phyloP scores from a whole-genome alignment of 1,139 yeast genomes.

The Pichia terricola region DNA sequence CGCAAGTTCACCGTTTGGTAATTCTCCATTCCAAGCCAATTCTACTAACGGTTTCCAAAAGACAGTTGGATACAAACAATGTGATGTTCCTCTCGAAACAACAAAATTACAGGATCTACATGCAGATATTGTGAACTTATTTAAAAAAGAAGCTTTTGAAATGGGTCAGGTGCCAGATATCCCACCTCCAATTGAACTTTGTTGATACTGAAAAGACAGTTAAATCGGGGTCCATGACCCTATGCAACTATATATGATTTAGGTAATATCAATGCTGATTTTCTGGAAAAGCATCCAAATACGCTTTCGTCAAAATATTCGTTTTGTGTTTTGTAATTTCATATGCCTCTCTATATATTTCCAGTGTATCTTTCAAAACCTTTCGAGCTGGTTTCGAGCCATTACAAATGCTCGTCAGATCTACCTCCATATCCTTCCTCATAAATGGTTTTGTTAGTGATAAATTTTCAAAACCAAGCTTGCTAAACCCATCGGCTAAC shows the following conservation, averaged over 20 bases:
- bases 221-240: too few relatives aligned
- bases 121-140: constrained; percentile 37
- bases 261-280: too few relatives aligned
- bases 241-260: too few relatives aligned
- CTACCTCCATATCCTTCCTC: constrained; percentile 64
- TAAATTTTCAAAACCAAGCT: constrained; percentile 57
- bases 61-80: constrained; percentile 7
- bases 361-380: constrained; percentile 49
- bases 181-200: constrained; percentile 57
- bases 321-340: constrained; percentile 7
- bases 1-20: background rate
- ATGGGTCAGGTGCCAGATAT: constrained; percentile 71
- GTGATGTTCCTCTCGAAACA: constrained; percentile 23
- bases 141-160: constrained; percentile 40
- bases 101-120: constrained; percentile 32
- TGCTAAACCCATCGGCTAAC: constrained; percentile 79
- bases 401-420: constrained; percentile 56
- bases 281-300: constrained; percentile 3
- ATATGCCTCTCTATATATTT: constrained; percentile 55
- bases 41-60: too few relatives aligned
- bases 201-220: constrained; percentile 21
- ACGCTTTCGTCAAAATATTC: constrained; percentile 5
- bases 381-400: constrained; percentile 47
- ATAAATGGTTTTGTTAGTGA: constrained; percentile 86
- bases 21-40: background rate